These are phyloP conservation scores for Cadophora luteo-olivacea DNA, from an alignment of 2,329 filamentous ascomycete species.

Conservation along the genomic window DNA sequence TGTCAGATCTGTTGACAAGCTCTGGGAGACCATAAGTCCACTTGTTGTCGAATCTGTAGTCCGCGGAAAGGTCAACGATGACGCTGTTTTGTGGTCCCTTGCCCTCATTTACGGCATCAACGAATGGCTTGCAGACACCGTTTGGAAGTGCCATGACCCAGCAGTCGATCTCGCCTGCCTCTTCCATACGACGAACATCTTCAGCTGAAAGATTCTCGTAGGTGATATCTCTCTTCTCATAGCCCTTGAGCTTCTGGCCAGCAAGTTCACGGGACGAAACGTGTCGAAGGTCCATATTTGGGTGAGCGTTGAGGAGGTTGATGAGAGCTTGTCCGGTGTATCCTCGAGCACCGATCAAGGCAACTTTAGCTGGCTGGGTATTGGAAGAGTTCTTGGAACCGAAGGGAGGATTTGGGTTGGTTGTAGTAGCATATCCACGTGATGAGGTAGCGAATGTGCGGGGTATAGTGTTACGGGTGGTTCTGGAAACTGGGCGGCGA, in stretches of 20 bases:
- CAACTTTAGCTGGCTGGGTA: constrained; percentile 77
- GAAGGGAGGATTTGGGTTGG: constrained; percentile 89
- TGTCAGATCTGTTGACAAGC: constrained; percentile 76
- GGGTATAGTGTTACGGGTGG: constrained; percentile 23
- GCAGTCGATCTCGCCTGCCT: constrained; percentile 85
- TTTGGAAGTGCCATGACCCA: constrained; percentile 99
- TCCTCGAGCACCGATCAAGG: constrained; percentile 88
- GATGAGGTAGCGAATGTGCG: constrained; percentile 37
- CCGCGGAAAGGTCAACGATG: constrained; percentile 93
- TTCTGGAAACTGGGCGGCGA: constrained; percentile 46
- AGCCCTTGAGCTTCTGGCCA: constrained; percentile 86
- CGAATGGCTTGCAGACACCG: constrained; percentile 90
- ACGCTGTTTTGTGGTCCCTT: constrained; percentile 69
- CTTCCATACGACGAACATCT: constrained; percentile 84
- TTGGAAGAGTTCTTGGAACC: constrained; percentile 89
- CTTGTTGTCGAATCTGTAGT: constrained; percentile 85
- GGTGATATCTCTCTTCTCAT: constrained; percentile 87
- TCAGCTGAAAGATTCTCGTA: constrained; percentile 92
- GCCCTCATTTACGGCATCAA: constrained; percentile 83
- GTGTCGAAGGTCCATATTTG: constrained; percentile 86
- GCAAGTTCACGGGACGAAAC: constrained; percentile 93
- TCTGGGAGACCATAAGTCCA: constrained; percentile 95
- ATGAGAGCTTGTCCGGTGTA: constrained; percentile 95
- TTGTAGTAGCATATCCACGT: constrained; percentile 66
- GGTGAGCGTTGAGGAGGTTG: constrained; percentile 84